Conservation (phyloP, 257 asterid genomes). For the Capsicum pubescens region DNA sequence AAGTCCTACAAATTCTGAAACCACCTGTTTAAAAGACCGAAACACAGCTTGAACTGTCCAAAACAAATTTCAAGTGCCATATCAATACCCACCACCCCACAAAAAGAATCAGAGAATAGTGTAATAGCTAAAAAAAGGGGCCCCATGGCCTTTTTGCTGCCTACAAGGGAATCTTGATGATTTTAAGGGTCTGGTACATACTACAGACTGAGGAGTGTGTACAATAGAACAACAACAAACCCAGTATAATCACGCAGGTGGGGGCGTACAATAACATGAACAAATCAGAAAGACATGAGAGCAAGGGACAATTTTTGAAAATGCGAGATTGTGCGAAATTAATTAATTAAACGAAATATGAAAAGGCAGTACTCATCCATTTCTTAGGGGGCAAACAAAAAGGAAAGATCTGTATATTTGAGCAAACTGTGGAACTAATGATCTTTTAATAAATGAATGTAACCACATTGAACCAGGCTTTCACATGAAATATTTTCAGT, state of each 20-base stretch:
- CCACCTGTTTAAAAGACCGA: not conserved
- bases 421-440: not conserved
- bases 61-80: conserved; percentile 12
- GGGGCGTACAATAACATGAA: not conserved
- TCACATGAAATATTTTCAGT: not conserved
- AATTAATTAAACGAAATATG: not conserved
- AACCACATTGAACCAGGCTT: not conserved
- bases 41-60: not conserved
- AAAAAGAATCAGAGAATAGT: not conserved
- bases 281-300: not conserved
- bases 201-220: not conserved
- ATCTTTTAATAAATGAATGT: not conserved
- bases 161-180: conserved; percentile 1
- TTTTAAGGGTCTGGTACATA: conserved; percentile 9
- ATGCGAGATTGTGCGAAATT: not conserved
- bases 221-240: not conserved
- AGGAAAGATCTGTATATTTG: conserved; percentile 1
- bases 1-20: not conserved
- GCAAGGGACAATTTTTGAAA: not conserved
- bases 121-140: not conserved
- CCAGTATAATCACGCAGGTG: not conserved
- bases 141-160: not conserved
- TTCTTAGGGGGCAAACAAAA: not conserved
- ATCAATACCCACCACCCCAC: not conserved
- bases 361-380: not conserved